These are phyloP conservation scores for Turritis glabra DNA, from an alignment of 345 rosid genomes.

Conservation along the genomic window DNA sequence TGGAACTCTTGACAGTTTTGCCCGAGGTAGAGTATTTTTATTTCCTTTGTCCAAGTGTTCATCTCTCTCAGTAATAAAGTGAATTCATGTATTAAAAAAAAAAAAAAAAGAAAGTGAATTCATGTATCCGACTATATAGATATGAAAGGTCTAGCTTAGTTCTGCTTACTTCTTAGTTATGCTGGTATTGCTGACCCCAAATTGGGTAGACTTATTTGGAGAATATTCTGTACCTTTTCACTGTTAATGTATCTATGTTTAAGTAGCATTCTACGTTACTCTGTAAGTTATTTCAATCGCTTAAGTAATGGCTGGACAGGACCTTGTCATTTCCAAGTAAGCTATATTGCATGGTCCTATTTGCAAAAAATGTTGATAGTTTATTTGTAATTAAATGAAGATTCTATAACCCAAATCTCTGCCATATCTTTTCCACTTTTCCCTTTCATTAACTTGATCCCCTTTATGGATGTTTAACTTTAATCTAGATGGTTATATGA, in stretches of 20 bases:
- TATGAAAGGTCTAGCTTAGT: conserved; percentile 23
- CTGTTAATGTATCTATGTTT: background rate
- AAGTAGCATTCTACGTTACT: background rate
- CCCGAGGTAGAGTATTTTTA: conserved; percentile 72
- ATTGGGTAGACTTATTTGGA: conserved; percentile 11
- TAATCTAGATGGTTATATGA: conserved; percentile 3
- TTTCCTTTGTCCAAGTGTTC: conserved; percentile 10
- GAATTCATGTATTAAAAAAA: background rate
- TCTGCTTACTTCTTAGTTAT: conserved; percentile 14
- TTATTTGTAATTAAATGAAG: conserved; percentile 1
- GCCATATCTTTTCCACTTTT: background rate
- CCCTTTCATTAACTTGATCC: conserved; percentile 1
- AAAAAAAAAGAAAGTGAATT: background rate
- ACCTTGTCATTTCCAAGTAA: conserved; percentile 2
- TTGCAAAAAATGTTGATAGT: background rate
- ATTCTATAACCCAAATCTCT: background rate
- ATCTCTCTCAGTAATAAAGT: conserved; percentile 1
- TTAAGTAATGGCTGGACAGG: conserved; percentile 5
- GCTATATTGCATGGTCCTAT: background rate
- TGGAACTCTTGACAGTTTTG: conserved; percentile 92
- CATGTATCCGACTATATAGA: background rate
- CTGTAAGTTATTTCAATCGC: background rate
- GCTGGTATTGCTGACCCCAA: conserved; percentile 7
- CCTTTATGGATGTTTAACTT: conserved; percentile 8
- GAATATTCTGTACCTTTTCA: background rate